These are phyloP conservation scores for Termitomyces sp. DNA, from an alignment of 768 basidiomycete genomes.

Conservation along the genomic window DNA sequence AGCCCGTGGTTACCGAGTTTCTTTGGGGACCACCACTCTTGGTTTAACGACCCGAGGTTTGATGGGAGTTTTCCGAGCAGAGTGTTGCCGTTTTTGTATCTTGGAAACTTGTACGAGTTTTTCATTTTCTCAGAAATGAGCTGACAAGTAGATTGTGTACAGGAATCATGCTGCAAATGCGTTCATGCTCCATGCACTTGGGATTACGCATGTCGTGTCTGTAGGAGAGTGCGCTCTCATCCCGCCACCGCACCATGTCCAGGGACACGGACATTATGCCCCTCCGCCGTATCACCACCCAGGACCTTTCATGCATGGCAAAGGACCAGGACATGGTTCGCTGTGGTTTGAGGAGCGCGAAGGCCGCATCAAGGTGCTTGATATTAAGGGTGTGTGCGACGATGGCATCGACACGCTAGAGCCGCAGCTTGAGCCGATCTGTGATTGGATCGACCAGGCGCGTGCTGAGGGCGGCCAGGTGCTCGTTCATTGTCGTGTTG, in stretches of 20 bases:
- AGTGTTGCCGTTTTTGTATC: constrained; percentile 88
- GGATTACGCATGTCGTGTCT: constrained; percentile 95
- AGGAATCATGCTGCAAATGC: constrained; percentile 94
- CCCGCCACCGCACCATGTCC: constrained; percentile 58
- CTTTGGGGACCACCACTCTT: constrained; percentile 76
- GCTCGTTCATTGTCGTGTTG: constrained; percentile 97
- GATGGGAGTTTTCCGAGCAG: constrained; percentile 96
- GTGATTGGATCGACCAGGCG: constrained; percentile 92
- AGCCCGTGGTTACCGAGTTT: constrained; percentile 60
- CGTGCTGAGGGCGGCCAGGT: constrained; percentile 81
- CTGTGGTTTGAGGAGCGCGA: constrained; percentile 87
- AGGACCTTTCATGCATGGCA: constrained; percentile 34
- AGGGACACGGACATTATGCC: constrained; percentile 12
- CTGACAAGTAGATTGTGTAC: constrained; percentile 9
- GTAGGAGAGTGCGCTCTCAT: constrained; percentile 93
- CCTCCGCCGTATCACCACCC: constrained; percentile 25
- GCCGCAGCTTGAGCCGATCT: constrained; percentile 83
- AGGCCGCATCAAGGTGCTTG: constrained; percentile 86
- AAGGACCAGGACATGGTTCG: constrained; percentile 60
- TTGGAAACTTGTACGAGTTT: constrained; percentile 84
- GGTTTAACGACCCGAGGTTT: constrained; percentile 92
- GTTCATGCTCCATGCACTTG: constrained; percentile 93
- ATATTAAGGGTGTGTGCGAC: constrained; percentile 90
- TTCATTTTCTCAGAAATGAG: constrained; percentile 6
- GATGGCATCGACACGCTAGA: constrained; percentile 95